Conservation (phyloP, 306 rosid species). For the Fragaria iinumae region DNA sequence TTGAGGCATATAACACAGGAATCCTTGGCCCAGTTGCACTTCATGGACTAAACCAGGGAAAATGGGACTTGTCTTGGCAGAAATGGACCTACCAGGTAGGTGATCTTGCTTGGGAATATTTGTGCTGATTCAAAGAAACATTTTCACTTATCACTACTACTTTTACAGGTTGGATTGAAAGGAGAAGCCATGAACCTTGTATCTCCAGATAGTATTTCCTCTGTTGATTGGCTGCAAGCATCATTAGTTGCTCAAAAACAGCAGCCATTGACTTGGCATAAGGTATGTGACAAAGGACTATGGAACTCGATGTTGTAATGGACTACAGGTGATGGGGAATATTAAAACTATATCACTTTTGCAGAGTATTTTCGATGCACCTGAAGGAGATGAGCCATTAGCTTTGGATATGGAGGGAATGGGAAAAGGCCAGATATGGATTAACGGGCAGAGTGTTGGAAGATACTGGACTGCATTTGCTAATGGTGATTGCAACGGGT, state of each 20-base stretch:
- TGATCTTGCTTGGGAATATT: constrained; percentile 21
- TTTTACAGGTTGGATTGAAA: constrained; percentile 80
- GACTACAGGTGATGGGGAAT: constrained; percentile 10
- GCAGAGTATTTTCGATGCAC: constrained; percentile 79
- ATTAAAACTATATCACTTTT: constrained; percentile 22
- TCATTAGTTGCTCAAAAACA: constrained; percentile 58
- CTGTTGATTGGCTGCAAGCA: constrained; percentile 83
- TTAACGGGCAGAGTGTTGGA: constrained; percentile 86
- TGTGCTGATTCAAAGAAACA: constrained; percentile 14
- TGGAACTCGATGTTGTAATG: constrained; percentile 11
- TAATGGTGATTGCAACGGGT: constrained; percentile 64
- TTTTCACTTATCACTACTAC: constrained; percentile 17
- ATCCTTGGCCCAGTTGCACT: constrained; percentile 96
- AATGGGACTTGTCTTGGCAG: constrained; percentile 87
- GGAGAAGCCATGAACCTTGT: constrained; percentile 96
- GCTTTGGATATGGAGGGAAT: constrained; percentile 94
- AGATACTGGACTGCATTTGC: constrained; percentile 95
- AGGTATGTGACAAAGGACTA: constrained; percentile 45
- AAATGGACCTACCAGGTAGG: constrained; percentile 96
- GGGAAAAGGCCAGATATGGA: constrained; percentile 99
- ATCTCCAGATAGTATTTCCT: constrained; percentile 63
- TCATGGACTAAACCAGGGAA: constrained; percentile 91
- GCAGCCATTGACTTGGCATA: constrained; percentile 97
- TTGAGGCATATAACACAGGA: constrained; percentile 92
- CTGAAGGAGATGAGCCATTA: constrained; percentile 85